These are phyloP conservation scores for Colletotrichum tamarilloi DNA, from an alignment of 2,329 filamentous ascomycete genomes.

Conservation along the genomic window DNA sequence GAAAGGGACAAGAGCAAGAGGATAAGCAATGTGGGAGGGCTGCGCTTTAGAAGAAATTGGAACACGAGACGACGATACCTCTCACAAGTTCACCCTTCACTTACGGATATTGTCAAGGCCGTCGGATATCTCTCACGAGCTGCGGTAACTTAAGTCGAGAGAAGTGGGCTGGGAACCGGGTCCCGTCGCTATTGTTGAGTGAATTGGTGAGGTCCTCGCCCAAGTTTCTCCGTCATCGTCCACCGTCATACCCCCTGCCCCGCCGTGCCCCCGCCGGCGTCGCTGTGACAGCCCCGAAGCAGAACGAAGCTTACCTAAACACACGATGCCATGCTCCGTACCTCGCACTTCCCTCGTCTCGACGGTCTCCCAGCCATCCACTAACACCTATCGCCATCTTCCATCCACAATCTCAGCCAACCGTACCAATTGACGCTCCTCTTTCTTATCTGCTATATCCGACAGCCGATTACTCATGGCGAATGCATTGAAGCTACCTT, in stretches of 20 bases:
- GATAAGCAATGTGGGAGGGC: not conserved
- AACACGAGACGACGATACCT: not conserved
- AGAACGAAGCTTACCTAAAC: constrained; percentile 20
- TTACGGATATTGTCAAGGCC: not conserved
- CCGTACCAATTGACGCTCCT: constrained; percentile 18
- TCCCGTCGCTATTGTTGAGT: not conserved
- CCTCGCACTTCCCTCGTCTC: not conserved
- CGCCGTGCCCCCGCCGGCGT: not conserved
- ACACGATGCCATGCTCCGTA: constrained; percentile 1
- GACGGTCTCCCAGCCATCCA: not conserved
- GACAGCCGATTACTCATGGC: constrained; percentile 4
- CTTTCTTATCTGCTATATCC: constrained; percentile 23
- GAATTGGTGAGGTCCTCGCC: not conserved
- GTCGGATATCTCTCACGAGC: not conserved
- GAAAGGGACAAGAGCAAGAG: not conserved
- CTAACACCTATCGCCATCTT: constrained; percentile 26
- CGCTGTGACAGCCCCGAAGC: not conserved
- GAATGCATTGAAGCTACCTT: not conserved
- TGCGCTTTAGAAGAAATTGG: not conserved
- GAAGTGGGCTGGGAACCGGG: not conserved
- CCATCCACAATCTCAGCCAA: not conserved
- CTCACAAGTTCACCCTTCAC: not conserved
- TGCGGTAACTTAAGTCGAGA: not conserved
- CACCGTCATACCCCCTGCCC: not conserved
- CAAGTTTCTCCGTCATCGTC: constrained; percentile 25